phyloP scores from a whole-genome alignment of 768 basidiomycete species.

The Psilocybe subaeruginosa region DNA sequence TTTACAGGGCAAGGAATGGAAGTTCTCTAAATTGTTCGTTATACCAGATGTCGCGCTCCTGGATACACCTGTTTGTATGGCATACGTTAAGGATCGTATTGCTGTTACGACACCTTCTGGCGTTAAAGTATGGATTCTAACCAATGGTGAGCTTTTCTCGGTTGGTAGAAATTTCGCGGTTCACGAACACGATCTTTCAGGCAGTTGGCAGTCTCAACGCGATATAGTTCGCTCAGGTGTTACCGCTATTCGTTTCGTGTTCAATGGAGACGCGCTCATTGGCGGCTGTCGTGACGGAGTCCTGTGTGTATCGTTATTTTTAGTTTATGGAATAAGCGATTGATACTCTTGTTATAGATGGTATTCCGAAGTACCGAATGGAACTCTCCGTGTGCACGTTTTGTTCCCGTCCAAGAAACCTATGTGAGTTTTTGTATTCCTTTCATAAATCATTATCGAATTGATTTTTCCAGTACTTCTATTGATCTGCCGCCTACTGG shows the following conservation, averaged over 20 bases:
- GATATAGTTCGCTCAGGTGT: constrained; percentile 68
- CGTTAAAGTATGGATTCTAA: constrained; percentile 68
- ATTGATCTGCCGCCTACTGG: constrained; percentile 55
- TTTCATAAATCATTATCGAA: constrained; percentile 1
- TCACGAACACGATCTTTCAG: constrained; percentile 31
- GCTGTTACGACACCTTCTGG: constrained; percentile 64
- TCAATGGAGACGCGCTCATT: constrained; percentile 63
- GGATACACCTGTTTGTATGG: constrained; percentile 49
- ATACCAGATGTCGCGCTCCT: constrained; percentile 14
- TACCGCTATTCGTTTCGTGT: constrained; percentile 63
- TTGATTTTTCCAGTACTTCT: constrained; percentile 40
- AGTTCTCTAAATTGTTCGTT: constrained; percentile 49
- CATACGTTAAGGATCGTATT: constrained; percentile 57
- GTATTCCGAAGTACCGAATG: constrained; percentile 71
- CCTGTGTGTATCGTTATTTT: constrained; percentile 43
- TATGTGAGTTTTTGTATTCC: constrained; percentile 47
- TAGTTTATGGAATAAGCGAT: not conserved
- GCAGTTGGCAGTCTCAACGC: constrained; percentile 65
- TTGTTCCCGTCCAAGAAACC: constrained; percentile 47
- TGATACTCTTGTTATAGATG: constrained; percentile 44
- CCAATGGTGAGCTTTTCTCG: constrained; percentile 43
- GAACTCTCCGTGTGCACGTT: constrained; percentile 60
- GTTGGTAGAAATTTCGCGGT: constrained; percentile 5
- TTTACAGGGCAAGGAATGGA: constrained; percentile 38
- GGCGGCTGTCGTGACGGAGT: constrained; percentile 75